Base-by-base conservation (phyloP, 306 rosid genomes). In the Gleditsia sinensis region DNA sequence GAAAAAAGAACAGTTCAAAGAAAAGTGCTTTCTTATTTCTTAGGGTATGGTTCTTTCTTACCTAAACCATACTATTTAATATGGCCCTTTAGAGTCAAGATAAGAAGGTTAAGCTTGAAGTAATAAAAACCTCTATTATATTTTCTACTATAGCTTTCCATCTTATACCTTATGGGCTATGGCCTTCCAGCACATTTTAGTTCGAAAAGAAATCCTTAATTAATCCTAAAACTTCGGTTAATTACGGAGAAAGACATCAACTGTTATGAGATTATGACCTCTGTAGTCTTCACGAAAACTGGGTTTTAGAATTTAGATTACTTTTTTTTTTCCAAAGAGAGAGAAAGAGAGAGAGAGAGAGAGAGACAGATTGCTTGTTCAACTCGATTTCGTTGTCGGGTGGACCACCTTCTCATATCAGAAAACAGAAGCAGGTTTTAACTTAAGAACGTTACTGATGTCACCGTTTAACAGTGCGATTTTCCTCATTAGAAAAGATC, bases 361-460 rank as follows among this genome's bases (percentile, higher is more conserved):
- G 0, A 27, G 43, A 55, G 34, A 74, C 69, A 48, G 87, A 71
- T 91, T 84, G 84, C 91, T 84, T 90, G 84, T 83, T 72, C 77
- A 79, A 77, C 79, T 72, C 62, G 57, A 77, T 84, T 84, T 90
- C 74, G 66, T 58, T 84, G 89, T 84, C 84, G 78, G 86, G 83
- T 78, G 87, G 90, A 88, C 83, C 78, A 83, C 45, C 56, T 76
- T 82, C 46, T 51, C 74, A 77, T 54, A 82, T 71, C 13, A 72
- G 50, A 32, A 25, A 62, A 79, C n/a, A 25, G 56, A 80, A 53
- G 75, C 60, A 50, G 73, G 78, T 34, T 77, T 70, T 51, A 70
- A 81, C 43, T 63, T 64, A 43, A 77, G 78, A 72, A 83, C 67
- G 61, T 76, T 23, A 32, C 9, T 82, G 87, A 83, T 84, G 88